Evolutionary conservation across 2,329 filamentous ascomycete species (phyloP).

Genomic region (Penicillium sp.): DNA sequence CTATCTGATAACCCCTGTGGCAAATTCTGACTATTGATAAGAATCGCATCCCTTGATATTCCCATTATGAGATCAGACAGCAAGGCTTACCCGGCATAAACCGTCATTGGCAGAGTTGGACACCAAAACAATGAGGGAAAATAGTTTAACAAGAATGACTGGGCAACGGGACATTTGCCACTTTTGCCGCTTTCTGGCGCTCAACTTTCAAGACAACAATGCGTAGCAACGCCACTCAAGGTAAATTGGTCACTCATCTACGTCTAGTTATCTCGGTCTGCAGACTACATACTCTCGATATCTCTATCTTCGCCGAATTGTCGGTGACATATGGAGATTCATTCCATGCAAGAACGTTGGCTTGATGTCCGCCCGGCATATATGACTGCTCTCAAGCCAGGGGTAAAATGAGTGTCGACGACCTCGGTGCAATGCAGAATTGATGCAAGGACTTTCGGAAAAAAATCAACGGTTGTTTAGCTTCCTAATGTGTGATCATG

Average conservation of each 20-base stretch:
- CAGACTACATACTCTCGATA: neutral
- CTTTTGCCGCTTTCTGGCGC: neutral
- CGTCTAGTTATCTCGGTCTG: neutral
- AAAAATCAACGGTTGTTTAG: neutral
- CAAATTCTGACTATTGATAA: neutral
- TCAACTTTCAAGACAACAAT: neutral
- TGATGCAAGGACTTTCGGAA: neutral
- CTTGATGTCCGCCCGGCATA: neutral
- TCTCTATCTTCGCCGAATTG: neutral
- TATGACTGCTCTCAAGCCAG: neutral
- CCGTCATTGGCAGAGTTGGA: neutral
- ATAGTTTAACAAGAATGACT: neutral
- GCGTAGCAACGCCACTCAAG: neutral
- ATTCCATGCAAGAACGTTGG: neutral
- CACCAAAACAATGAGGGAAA: neutral
- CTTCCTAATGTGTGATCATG: neutral
- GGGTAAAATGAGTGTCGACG: neutral
- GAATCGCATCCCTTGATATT: conserved; percentile 2
- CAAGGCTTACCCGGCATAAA: neutral
- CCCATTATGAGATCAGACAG: conserved; percentile 4
- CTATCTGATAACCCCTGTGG: neutral
- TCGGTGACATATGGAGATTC: neutral
- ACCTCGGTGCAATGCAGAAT: neutral
- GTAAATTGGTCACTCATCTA: neutral
- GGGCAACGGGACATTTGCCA: neutral